phyloP scores from a whole-genome alignment of 441 rosid genomes.

The Melastoma candidum region DNA sequence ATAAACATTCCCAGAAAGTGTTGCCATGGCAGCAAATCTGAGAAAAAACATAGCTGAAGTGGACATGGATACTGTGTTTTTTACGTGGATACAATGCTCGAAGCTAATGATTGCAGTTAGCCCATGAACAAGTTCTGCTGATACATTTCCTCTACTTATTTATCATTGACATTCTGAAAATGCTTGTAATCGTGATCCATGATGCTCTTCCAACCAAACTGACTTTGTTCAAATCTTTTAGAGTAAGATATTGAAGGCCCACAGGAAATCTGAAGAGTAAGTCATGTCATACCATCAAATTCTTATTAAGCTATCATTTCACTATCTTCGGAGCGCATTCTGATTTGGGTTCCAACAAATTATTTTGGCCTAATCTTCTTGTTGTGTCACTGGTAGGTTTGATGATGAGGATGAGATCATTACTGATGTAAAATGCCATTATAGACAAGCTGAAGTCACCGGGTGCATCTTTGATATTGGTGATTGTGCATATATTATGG shows the following conservation, averaged over 20 bases:
- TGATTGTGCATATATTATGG: slow-evolving; percentile 73
- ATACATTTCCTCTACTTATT: no score
- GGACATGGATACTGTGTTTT: no score
- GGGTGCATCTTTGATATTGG: slow-evolving; percentile 48
- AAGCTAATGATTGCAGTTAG: no score
- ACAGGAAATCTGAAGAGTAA: slow-evolving; percentile 36
- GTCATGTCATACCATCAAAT: slow-evolving; percentile 20
- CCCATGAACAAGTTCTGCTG: no score
- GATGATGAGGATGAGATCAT: slow-evolving; percentile 72
- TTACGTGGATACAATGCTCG: no score
- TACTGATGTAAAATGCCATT: slow-evolving; percentile 82
- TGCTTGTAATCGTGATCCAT: slow-evolving; percentile 1
- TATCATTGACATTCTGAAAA: no score
- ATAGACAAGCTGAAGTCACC: slow-evolving; percentile 52
- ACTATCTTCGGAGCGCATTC: slow-evolving; percentile 12
- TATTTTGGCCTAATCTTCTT: slow-evolving; percentile 9
- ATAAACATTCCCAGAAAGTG: no score
- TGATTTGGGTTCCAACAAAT: background rate
- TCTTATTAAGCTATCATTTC: slow-evolving; percentile 10
- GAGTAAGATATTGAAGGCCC: slow-evolving; percentile 34
- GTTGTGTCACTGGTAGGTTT: slow-evolving; percentile 11
- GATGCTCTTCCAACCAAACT: slow-evolving; percentile 17
- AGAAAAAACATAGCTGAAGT: no score
- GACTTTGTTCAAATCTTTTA: slow-evolving; percentile 29
- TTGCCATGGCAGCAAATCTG: no score